A percentile compares a stretch with the other conserved stretches of the same genome.
Evolutionary conservation across 768 basidiomycete genomes (phyloP).

Genomic region (Pleurotus tuber-regium): DNA sequence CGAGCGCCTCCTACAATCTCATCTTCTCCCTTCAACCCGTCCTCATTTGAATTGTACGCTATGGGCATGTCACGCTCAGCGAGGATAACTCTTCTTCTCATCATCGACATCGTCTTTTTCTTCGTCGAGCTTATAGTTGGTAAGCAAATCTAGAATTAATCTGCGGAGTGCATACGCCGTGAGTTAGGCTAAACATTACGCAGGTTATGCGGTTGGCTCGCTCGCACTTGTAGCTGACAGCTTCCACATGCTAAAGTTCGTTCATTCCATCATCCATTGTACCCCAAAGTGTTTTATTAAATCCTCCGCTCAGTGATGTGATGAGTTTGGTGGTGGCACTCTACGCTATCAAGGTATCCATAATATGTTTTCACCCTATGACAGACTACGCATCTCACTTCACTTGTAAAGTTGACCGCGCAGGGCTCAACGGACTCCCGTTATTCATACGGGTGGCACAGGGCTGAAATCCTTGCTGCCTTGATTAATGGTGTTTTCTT

Average conservation of each 20-base stretch:
- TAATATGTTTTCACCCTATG: slow-evolving; percentile 5
- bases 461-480: slow-evolving; percentile 95
- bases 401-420: slow-evolving; percentile 55
- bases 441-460: slow-evolving; percentile 99
- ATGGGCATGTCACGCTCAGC: slow-evolving; percentile 63
- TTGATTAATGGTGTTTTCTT: slow-evolving; percentile 97
- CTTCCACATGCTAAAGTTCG: slow-evolving; percentile 98
- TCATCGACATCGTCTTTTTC: slow-evolving; percentile 86
- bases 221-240: slow-evolving; percentile 94
- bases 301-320: slow-evolving; percentile 71
- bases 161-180: neutral
- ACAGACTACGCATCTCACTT: slow-evolving; percentile 6
- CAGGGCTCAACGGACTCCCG: slow-evolving; percentile 59
- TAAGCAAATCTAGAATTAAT: slow-evolving; percentile 25
- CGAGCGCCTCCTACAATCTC: neutral
- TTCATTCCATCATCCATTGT: slow-evolving; percentile 11
- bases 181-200: slow-evolving; percentile 16
- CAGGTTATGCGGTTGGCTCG: slow-evolving; percentile 94
- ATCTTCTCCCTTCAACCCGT: slow-evolving; percentile 3
- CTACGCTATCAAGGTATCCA: slow-evolving; percentile 80
- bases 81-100: slow-evolving; percentile 71
- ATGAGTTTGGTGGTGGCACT: slow-evolving; percentile 93
- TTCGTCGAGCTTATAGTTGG: slow-evolving; percentile 83
- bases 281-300: slow-evolving; percentile 9
- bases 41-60: slow-evolving; percentile 4